Evolutionary conservation across 2,329 filamentous ascomycete genomes (phyloP).

Genomic region (Monosporascus sp.): DNA sequence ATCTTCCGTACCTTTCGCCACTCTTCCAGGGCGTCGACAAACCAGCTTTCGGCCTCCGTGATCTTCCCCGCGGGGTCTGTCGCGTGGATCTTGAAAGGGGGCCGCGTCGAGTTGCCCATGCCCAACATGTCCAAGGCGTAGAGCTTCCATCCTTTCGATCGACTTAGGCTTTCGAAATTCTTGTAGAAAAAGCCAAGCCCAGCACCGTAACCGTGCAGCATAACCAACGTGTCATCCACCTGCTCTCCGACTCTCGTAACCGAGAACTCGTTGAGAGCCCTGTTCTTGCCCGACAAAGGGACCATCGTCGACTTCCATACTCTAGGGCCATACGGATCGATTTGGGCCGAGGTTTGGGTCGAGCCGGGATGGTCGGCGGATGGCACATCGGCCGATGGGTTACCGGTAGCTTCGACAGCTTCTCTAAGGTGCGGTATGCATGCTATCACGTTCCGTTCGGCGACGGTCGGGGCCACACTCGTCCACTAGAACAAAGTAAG

Average conservation of each 20-base stretch:
- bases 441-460: constrained; percentile 83
- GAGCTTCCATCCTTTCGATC: constrained; percentile 75
- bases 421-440: constrained; percentile 79
- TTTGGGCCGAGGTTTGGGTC: constrained; percentile 41
- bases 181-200: constrained; percentile 98
- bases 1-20: constrained; percentile 87
- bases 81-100: constrained; percentile 76
- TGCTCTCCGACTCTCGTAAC: constrained; percentile 78
- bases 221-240: constrained; percentile 81
- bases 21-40: constrained; percentile 92
- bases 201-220: constrained; percentile 94
- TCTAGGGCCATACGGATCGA: constrained; percentile 78
- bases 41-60: constrained; percentile 88
- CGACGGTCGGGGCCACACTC: constrained; percentile 71
- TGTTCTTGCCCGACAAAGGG: constrained; percentile 74
- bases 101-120: constrained; percentile 85
- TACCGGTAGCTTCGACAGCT: constrained; percentile 53
- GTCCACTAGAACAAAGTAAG: constrained; percentile 60
- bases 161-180: constrained; percentile 86
- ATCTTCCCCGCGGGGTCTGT: constrained; percentile 79
- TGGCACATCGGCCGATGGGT: constrained; percentile 21
- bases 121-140: constrained; percentile 94
- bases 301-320: constrained; percentile 86
- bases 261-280: constrained; percentile 87
- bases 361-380: constrained; percentile 35